phyloP scores from a whole-genome alignment of 768 basidiomycete species.

The Fomitopsis pulvina region DNA sequence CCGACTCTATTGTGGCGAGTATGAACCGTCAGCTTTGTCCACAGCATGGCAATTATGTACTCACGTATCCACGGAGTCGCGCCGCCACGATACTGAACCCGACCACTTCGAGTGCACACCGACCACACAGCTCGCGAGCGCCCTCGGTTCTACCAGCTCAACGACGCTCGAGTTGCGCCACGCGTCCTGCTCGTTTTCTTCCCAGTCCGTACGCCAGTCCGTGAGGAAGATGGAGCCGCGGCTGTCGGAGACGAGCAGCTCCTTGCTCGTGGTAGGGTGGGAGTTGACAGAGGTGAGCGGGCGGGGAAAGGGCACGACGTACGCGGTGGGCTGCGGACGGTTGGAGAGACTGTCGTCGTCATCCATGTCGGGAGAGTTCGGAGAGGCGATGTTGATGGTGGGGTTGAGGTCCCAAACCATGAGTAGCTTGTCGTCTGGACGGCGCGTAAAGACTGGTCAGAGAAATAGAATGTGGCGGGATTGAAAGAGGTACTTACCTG shows the following conservation, averaged over 20 bases:
- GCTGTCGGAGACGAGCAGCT: slow-evolving; percentile 72
- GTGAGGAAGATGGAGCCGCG: slow-evolving; percentile 69
- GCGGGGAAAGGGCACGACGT: slow-evolving; percentile 66
- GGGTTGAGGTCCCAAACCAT: slow-evolving; percentile 87
- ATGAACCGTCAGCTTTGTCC: not conserved
- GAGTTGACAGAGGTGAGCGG: slow-evolving; percentile 63
- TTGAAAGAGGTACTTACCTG: slow-evolving; percentile 37
- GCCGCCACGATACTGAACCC: slow-evolving; percentile 65
- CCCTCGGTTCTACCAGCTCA: slow-evolving; percentile 67
- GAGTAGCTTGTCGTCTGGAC: slow-evolving; percentile 70
- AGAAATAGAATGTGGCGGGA: not conserved
- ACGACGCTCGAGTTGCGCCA: slow-evolving; percentile 59
- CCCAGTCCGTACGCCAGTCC: slow-evolving; percentile 79
- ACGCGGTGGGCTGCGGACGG: slow-evolving; percentile 69
- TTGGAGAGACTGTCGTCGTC: slow-evolving; percentile 27
- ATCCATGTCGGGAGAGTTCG: slow-evolving; percentile 23
- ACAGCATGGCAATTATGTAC: slow-evolving; percentile 20
- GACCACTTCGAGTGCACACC: slow-evolving; percentile 41
- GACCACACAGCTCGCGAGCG: slow-evolving; percentile 46
- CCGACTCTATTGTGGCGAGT: slow-evolving; percentile 48
- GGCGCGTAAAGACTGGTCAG: not conserved
- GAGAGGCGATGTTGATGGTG: slow-evolving; percentile 36
- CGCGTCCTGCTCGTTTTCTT: slow-evolving; percentile 38
- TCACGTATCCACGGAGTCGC: slow-evolving; percentile 66
- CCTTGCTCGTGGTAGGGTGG: slow-evolving; percentile 70